These are phyloP conservation scores for Yarrowia sp. DNA, from an alignment of 805 yeast species.

Conservation along the genomic window DNA sequence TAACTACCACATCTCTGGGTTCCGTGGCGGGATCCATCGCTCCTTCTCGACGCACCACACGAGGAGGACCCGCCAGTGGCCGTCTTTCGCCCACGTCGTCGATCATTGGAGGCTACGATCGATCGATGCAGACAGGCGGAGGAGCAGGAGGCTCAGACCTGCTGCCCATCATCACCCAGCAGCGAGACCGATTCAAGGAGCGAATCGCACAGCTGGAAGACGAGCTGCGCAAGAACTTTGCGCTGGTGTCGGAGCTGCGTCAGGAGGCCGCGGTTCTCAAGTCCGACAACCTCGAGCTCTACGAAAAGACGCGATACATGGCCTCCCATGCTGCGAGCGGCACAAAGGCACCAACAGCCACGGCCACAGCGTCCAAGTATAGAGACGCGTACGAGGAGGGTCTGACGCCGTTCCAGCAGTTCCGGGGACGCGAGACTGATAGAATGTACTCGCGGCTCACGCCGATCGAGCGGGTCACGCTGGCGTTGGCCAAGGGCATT, in stretches of 20 bases:
- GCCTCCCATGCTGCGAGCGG: constrained; percentile 42
- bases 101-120: constrained; percentile 46
- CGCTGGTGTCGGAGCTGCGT: constrained; percentile 64
- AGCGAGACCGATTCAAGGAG: constrained; percentile 90
- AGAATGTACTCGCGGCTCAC: constrained; percentile 74
- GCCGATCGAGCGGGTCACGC: constrained; percentile 78
- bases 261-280: constrained; percentile 69
- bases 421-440: constrained; percentile 78
- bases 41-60: constrained; percentile 45
- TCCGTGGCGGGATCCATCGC: constrained; percentile 48
- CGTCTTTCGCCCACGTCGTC: constrained; percentile 53
- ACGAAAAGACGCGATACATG: constrained; percentile 63
- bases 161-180: constrained; percentile 88
- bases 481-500: constrained; percentile 74
- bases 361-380: constrained; percentile 52
- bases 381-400: constrained; percentile 73
- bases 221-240: constrained; percentile 67
- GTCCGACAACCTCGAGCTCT: constrained; percentile 76
- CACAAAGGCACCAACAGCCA: constrained; percentile 40
- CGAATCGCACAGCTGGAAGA: constrained; percentile 84
- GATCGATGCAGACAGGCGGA: constrained; percentile 40
- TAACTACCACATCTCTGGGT: constrained; percentile 54
- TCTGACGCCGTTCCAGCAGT: constrained; percentile 82
- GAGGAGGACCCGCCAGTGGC: constrained; percentile 48
- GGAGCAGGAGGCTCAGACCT: constrained; percentile 56